Evolutionary conservation across 2,329 filamentous ascomycete genomes (phyloP).

Genomic region (Rhynchosporium agropyri): DNA sequence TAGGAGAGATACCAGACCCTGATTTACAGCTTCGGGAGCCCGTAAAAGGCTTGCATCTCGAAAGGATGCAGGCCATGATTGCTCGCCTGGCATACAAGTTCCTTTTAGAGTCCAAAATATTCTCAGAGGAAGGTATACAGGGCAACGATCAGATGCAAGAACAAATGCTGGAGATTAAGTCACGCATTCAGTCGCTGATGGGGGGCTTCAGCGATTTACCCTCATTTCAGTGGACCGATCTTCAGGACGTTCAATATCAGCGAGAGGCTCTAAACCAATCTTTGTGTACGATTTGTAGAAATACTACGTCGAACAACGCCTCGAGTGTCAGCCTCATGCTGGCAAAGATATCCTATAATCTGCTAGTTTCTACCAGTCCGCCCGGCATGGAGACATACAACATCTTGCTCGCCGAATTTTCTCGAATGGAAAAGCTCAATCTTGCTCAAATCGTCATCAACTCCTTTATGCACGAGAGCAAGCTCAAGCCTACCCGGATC

Average conservation of each 20-base stretch:
- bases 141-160: constrained; percentile 4
- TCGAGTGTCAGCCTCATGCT: constrained; percentile 37
- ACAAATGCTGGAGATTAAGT: constrained; percentile 29
- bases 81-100: constrained; percentile 34
- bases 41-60: constrained; percentile 30
- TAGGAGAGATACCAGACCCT: constrained; percentile 25
- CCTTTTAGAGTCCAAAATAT: constrained; percentile 26
- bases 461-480: constrained; percentile 50
- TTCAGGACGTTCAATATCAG: constrained; percentile 23
- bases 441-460: constrained; percentile 57
- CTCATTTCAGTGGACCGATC: constrained; percentile 28
- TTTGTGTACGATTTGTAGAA: constrained; percentile 30
- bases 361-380: constrained; percentile 62
- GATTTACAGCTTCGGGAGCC: constrained; percentile 31
- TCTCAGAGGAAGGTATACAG: constrained; percentile 8
- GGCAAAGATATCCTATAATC: constrained; percentile 59
- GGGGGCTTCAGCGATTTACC: constrained; percentile 29
- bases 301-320: constrained; percentile 20
- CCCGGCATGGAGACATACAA: constrained; percentile 74
- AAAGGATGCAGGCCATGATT: constrained; percentile 31
- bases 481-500: constrained; percentile 34
- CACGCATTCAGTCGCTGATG: constrained; percentile 28
- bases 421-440: constrained; percentile 51
- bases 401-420: constrained; percentile 68
- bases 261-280: constrained; percentile 34